These are phyloP conservation scores for Pleurotus giganteus DNA, from an alignment of 768 basidiomycete genomes.

Conservation along the genomic window DNA sequence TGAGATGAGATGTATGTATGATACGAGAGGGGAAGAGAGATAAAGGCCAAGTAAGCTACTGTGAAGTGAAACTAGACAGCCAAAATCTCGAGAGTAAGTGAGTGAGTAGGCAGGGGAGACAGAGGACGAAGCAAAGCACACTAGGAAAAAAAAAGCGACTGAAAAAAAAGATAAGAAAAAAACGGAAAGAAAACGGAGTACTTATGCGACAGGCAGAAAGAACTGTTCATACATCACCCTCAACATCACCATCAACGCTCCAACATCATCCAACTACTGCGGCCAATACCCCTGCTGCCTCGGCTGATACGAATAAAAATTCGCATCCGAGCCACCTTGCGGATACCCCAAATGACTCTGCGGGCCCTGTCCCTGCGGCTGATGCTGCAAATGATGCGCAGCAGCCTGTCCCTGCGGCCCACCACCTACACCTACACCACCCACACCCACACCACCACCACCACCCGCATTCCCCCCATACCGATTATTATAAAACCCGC, in stretches of 20 bases:
- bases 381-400: conserved; percentile 51
- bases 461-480: conserved; percentile 30
- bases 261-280: no score
- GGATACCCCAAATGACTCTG: conserved; percentile 63
- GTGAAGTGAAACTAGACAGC: no score
- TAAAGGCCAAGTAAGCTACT: no score
- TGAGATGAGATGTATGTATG: no score
- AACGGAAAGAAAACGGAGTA: no score
- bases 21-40: no score
- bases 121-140: no score
- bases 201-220: no score
- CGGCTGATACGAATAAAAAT: conserved; percentile 72
- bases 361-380: conserved; percentile 51
- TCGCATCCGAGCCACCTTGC: conserved; percentile 61
- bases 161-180: no score
- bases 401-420: conserved; percentile 39
- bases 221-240: conserved; percentile 8
- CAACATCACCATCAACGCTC: conserved; percentile 37
- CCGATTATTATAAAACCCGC: conserved; percentile 45
- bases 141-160: no score
- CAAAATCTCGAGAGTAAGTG: no score
- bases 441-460: conserved; percentile 27
- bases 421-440: conserved; percentile 27
- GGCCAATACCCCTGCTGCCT: conserved; percentile 66
- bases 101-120: no score